Base-by-base conservation (phyloP, 2,329 filamentous ascomycete species). In the Botrytis squamosa region DNA sequence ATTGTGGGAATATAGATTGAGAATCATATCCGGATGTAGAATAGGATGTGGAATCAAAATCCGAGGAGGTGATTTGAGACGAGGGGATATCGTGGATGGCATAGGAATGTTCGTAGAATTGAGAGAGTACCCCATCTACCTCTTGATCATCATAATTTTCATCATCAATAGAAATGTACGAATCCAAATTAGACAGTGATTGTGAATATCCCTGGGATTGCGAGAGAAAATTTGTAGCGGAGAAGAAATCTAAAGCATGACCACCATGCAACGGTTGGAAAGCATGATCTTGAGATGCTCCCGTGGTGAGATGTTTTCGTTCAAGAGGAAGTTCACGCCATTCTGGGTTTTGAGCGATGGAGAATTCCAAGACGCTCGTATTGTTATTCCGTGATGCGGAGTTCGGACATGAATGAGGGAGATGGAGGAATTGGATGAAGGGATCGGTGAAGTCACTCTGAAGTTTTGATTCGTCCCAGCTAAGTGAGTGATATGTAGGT, bases 51-150 rank as follows among this genome's bases (percentile, higher is more conserved):
- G 82, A 82, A 0, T 73, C 60, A 29, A 83, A 83, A 0, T 74
- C 79, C 12, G 81, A 81, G 67, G 83, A 82, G n/a, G 77, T 72
- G 49, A 91, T 83, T 74, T 92, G 88, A 1, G 91, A 92, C 0
- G 90, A 92, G 1, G 87, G 82, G 6, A 92, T 82, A 22, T 89
- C 88, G 80, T 97, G 89, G 22, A 91, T 83, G 2, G 90, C 88
- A 67, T 97, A 86, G 0, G 93, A 96, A 78, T 95, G 89, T 76
- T 96, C 89, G 78, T 93, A 92, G 81, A 96, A 97, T 73, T 90
- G 87, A 5, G 88, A 87, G 5, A 91, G 82, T 0, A 85, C 75
- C 29, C 83, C 80, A 42, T 80, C 77, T 55, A 76, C 67, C 16
- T 76, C 76, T 73, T 76, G 72, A 16, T 18, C 2, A 22, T 57